Evolutionary conservation across 768 basidiomycete species (phyloP).

Genomic region (Pleurotus citrinopileatus): DNA sequence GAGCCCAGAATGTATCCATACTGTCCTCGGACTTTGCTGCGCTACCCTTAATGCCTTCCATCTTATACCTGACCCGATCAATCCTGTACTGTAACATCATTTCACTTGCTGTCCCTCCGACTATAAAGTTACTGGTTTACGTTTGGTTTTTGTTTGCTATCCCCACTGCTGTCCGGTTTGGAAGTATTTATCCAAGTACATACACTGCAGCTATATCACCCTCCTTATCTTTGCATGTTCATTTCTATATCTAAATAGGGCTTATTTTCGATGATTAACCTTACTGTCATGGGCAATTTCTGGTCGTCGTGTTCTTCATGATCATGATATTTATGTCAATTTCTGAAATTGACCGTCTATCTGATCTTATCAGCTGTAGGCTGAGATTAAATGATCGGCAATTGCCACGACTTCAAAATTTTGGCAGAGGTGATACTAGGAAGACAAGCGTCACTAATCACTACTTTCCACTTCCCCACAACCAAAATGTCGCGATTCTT

Average conservation of each 20-base stretch:
- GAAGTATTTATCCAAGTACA: not conserved
- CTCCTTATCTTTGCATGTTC: not conserved
- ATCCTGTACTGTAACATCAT: not conserved
- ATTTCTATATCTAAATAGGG: not conserved
- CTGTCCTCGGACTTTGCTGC: not conserved
- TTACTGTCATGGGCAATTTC: no score
- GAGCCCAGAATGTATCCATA: constrained; percentile 3
- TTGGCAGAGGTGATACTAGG: no score
- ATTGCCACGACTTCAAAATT: not conserved
- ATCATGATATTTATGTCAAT: not conserved
- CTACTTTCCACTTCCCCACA: not conserved
- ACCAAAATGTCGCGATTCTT: constrained; percentile 82
- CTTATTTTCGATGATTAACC: no score
- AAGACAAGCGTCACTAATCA: not conserved
- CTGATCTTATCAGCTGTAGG: no score
- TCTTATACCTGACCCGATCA: not conserved
- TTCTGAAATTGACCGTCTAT: no score
- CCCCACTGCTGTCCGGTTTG: constrained; percentile 2
- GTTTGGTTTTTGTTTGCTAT: not conserved
- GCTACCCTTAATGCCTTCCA: not conserved
- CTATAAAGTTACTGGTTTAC: not conserved
- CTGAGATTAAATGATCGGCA: not conserved
- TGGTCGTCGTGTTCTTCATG: not conserved
- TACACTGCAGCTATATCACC: no score
- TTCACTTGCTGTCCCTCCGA: not conserved